Conservation (phyloP, 1,284 basidiomycete genomes). For the Sparassis latifolia region DNA sequence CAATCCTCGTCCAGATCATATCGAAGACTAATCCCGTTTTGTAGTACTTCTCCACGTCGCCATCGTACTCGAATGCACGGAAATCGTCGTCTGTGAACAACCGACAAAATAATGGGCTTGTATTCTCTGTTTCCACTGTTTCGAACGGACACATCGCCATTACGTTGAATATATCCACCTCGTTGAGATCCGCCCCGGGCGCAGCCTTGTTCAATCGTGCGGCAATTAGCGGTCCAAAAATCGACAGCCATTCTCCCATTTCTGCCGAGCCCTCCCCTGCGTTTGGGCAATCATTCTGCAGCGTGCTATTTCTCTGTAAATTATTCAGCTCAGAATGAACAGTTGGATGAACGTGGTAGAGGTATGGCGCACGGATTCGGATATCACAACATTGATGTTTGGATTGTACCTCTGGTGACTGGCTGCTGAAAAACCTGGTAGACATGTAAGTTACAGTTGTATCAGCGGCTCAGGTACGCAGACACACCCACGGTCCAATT, state of each 20-base stretch:
- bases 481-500: constrained; percentile 65
- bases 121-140: constrained; percentile 41
- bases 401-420: constrained; percentile 27
- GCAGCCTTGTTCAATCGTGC: constrained; percentile 52
- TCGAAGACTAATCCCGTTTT: constrained; percentile 50
- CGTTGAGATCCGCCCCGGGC: constrained; percentile 53
- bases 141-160: constrained; percentile 79
- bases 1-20: neutral
- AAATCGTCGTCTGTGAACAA: constrained; percentile 63
- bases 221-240: constrained; percentile 50
- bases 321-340: neutral
- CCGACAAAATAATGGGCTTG: constrained; percentile 59
- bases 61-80: constrained; percentile 60
- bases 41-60: constrained; percentile 77
- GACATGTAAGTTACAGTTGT: too few relatives aligned
- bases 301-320: constrained; percentile 56
- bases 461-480: neutral
- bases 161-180: constrained; percentile 52
- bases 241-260: constrained; percentile 45
- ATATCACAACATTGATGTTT: constrained; percentile 42
- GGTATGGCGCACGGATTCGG: constrained; percentile 28
- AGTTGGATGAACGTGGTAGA: neutral
- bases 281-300: constrained; percentile 64
- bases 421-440: constrained; percentile 43
- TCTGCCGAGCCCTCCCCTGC: constrained; percentile 40